These are phyloP conservation scores for Termitomyces titanicus DNA, from an alignment of 768 basidiomycete species.

Conservation along the genomic window DNA sequence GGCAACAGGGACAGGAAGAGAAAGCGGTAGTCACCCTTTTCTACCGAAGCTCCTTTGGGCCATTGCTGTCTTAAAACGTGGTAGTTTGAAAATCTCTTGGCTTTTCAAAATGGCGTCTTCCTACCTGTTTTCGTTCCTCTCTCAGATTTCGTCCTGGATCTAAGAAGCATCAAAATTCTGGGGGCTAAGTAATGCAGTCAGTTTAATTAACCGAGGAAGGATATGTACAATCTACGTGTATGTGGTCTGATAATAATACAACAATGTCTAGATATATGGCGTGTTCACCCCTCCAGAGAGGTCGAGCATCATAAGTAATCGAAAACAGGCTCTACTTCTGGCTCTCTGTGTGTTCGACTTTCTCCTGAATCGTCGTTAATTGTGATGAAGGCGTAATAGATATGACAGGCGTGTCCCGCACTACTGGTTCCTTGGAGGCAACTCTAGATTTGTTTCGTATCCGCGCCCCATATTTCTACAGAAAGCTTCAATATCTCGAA, in stretches of 20 bases:
- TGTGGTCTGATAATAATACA: not conserved
- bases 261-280: not conserved
- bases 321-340: not conserved
- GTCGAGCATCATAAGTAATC: not conserved
- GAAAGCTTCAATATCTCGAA: not conserved
- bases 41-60: not conserved
- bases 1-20: constrained; percentile 20
- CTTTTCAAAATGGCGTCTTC: not conserved
- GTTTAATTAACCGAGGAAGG: not conserved
- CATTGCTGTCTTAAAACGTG: not conserved
- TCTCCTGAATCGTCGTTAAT: constrained; percentile 12
- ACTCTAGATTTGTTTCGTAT: constrained; percentile 42
- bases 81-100: not conserved
- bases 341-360: constrained; percentile 12
- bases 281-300: not conserved
- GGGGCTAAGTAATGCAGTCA: not conserved
- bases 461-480: constrained; percentile 47
- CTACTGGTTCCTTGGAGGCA: constrained; percentile 35
- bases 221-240: not conserved
- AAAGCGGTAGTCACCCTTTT: constrained; percentile 10
- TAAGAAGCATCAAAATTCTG: not conserved
- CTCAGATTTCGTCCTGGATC: not conserved
- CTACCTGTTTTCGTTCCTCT: not conserved
- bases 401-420: not conserved
- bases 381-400: constrained; percentile 3